Evolutionary conservation across 768 basidiomycete genomes (phyloP), one percentile per base, ranked within the genome.

Genomic region (Pulveroboletus frians): DNA sequence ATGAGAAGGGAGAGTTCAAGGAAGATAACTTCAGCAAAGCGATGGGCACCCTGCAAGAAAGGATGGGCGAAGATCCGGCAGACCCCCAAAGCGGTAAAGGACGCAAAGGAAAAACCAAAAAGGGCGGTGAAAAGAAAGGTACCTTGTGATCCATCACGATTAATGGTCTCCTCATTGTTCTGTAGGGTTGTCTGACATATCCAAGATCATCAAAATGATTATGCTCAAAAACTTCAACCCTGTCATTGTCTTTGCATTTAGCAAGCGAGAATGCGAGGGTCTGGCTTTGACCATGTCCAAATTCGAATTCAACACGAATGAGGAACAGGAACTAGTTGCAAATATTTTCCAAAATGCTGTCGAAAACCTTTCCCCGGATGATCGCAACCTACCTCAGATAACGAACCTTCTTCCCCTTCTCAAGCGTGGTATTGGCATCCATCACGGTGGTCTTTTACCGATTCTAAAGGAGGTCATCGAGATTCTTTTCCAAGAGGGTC

Each of bases 391-490:
- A 15, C 92, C 95, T 1, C 95, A 97, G 67, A 98, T 99, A 59
- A 73, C 86, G 40, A 90, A 94, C 53, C 80, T 98, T 46, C 77
- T 97, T 9, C 96, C 96, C 2, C 77, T 99, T 18, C 79, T 99
- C 23, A 89, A 88, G 54, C 86, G 96, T 54, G 96, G 96, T 29
- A 92, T 95, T 56, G 96, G 96, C 46, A 93, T 99, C 59, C 96
- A 99, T 76, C 96, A 99, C 61, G 94, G 95, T 35, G 96, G 96
- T 37, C 80, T 99, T 34, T 79, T 99, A 15, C 96, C 96, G 0
- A 96, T 98, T 54, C 77, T 99, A 37, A 99, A 99, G 66, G 96
- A 99, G 66, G 93, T 97, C 41, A 97, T 99, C 67, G 96, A 99
- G 67, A 96, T 99, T 49, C 78, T 99, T 37, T 99, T 99, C 74